Base-by-base conservation (phyloP, 2,329 filamentous ascomycete genomes). In the Blastomyces gilchristii region DNA sequence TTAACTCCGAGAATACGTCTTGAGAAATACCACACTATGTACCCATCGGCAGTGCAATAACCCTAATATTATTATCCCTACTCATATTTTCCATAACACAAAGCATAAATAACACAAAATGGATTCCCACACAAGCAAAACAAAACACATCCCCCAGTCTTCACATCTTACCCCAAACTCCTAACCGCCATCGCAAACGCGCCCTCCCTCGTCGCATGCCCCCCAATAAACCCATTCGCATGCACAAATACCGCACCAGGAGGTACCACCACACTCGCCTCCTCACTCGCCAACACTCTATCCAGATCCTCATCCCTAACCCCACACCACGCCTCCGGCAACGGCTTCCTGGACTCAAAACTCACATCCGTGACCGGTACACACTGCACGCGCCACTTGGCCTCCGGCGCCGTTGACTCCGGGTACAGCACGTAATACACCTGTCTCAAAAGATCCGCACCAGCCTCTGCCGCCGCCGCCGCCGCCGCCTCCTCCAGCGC, bases 221-320 rank as follows among this genome's bases (percentile, higher is more conserved):
- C 94, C 22, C 94, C 94, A 72, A 97, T 97, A 78, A 99, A 99
- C 37, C 94, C 94, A 61, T 88, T 87, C 3, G 92, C 92, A 74
- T 99, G 94, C 39, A 97, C 89, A 74, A 99, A 99, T 37, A 99
- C 87, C 66, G 90, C 87, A 7, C 92, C 79, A 53, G 74, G 74
- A 7, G 75, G 72, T 14, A 77, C 72, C 63, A 74, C 75, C 34
- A 70, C 66, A 62, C 73, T 70, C 63, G 77, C 71, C n/a, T 72
- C 72, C 65, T 76, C 75, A 3, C 70, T 69, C 2, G 74, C 75
- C 62, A 80, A 69, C 22, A 79, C 69, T 68, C 83, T 82, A 75
- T 93, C 90, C 61, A 99, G 81, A 75, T 92, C 86, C 69, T 88
- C 87, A 72, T 97, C 94, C 50, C 94, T 83, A 67, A 96, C 87